phyloP scores from a whole-genome alignment of 2,329 filamentous ascomycete species.

The Cryphonectria nitschkei region DNA sequence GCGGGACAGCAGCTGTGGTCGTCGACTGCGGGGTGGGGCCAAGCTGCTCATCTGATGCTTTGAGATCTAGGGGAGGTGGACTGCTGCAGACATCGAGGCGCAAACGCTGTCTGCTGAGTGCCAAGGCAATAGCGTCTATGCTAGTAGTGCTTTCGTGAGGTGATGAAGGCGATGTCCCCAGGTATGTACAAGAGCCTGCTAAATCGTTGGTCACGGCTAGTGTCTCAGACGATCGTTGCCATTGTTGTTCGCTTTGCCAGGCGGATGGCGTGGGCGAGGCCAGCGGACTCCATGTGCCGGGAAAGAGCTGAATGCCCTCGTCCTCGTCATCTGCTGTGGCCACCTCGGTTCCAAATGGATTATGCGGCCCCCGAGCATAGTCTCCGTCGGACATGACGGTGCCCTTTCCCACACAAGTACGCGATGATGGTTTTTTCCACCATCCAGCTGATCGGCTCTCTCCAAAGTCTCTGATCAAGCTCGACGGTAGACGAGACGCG shows the following conservation, averaged over 20 bases:
- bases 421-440: neutral
- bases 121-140: slow-evolving; percentile 23
- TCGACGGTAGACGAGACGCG: neutral
- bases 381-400: slow-evolving; percentile 28
- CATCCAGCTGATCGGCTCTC: neutral
- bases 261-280: neutral
- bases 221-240: neutral
- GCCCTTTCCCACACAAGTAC: slow-evolving; percentile 20
- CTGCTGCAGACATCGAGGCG: slow-evolving; percentile 17
- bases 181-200: neutral
- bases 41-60: neutral
- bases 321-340: slow-evolving; percentile 15
- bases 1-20: slow-evolving; percentile 17
- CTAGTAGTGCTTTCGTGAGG: slow-evolving; percentile 6
- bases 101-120: slow-evolving; percentile 27
- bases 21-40: slow-evolving; percentile 7
- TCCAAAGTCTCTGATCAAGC: neutral
- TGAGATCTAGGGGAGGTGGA: slow-evolving; percentile 4
- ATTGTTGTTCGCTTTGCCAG: neutral
- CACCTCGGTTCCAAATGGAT: slow-evolving; percentile 11
- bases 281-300: neutral
- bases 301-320: slow-evolving; percentile 1
- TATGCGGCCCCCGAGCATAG: slow-evolving; percentile 16
- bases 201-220: neutral
- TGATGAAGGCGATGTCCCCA: neutral